A percentile compares a stretch with the other conserved stretches of the same genome.
phyloP scores from a whole-genome alignment of 2,329 filamentous ascomycete genomes.

The Cladosporium sp. region DNA sequence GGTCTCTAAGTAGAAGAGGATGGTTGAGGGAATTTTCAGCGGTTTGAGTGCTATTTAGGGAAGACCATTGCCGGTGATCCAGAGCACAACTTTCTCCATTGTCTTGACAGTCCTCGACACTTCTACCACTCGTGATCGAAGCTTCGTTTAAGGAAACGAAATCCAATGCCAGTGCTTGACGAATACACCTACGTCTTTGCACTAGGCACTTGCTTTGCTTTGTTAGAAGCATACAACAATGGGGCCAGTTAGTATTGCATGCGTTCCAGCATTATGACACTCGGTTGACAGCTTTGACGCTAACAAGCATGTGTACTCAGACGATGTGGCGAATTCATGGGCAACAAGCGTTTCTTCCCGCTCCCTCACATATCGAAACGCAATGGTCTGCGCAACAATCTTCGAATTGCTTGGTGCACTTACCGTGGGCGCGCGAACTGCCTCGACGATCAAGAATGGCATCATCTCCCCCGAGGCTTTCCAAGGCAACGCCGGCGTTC shows the following conservation, averaged over 20 bases:
- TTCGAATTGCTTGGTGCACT: conserved; percentile 51
- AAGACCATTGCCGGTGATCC: no score
- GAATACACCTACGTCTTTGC: conserved; percentile 27
- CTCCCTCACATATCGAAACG: conserved; percentile 14
- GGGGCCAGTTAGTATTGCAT: conserved; percentile 37
- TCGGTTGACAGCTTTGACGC: conserved; percentile 36
- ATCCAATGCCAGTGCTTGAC: conserved; percentile 42
- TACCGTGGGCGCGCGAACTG: conserved; percentile 26
- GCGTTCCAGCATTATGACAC: conserved; percentile 31
- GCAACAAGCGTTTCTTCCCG: no score
- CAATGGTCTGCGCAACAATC: conserved; percentile 18
- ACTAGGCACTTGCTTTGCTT: no score
- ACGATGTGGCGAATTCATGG: no score
- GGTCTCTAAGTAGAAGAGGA: no score
- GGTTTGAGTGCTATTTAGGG: no score
- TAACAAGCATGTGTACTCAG: conserved; percentile 28
- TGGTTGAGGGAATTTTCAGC: no score
- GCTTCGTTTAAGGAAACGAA: no score
- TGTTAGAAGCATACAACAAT: conserved; percentile 48
- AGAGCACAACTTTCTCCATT: no score
- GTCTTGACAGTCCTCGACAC: no score
- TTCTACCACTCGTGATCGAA: no score
- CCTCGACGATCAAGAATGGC: conserved; percentile 56
- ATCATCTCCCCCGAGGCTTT: conserved; percentile 49
- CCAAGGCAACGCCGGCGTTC: conserved; percentile 37